A percentile compares a stretch with the other conserved stretches of the same genome.
Evolutionary conservation across 225 moss, liverwort and hornwort species (phyloP).

Genomic region (Pleurozium schreberi): DNA sequence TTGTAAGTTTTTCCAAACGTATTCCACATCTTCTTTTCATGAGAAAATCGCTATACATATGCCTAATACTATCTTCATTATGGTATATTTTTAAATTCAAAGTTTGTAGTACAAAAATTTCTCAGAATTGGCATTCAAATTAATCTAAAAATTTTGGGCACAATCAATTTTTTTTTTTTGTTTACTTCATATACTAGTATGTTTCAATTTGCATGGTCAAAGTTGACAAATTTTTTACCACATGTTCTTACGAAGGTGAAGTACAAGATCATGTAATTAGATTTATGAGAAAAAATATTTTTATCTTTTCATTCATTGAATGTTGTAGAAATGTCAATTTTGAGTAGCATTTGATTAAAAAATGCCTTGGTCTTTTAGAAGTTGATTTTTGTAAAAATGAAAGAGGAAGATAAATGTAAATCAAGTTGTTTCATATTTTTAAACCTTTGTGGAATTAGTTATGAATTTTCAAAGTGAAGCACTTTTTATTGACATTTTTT

Average conservation of each 20-base stretch:
- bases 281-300: neutral
- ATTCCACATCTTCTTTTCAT: neutral
- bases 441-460: neutral
- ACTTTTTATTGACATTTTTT: too few species aligned
- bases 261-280: neutral
- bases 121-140: too few species aligned
- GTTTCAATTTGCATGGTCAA: neutral
- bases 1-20: neutral
- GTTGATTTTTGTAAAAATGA: fast-evolving
- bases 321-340: neutral
- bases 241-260: neutral
- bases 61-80: neutral
- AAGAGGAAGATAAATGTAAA: neutral
- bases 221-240: fast-evolving
- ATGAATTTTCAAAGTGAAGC: neutral
- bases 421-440: neutral
- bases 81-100: neutral
- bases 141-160: too few species aligned
- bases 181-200: neutral
- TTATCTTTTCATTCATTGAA: neutral
- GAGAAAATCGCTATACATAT: neutral
- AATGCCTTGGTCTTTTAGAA: fast-evolving
- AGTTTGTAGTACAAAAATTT: too few species aligned
- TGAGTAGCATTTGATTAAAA: neutral
- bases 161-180: neutral